phyloP scores from a whole-genome alignment of 2,329 filamentous ascomycete species.

The Hymenoscyphus albidus region DNA sequence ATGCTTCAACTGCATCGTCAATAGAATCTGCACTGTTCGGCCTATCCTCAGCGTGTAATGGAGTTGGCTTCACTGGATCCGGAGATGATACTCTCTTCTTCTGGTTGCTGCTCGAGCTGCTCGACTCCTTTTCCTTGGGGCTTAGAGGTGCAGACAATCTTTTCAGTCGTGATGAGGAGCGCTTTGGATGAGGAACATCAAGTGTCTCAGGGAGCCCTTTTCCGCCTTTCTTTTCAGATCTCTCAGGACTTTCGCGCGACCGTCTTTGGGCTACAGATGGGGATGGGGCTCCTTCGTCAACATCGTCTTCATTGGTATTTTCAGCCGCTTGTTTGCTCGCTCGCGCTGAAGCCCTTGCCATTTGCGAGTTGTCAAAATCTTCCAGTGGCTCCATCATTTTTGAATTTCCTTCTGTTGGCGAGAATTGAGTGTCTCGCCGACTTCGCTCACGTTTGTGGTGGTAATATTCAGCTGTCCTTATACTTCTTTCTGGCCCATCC shows the following conservation, averaged over 20 bases:
- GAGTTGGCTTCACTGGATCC: slow-evolving; percentile 25
- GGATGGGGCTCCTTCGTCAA: slow-evolving; percentile 65
- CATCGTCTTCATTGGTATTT: slow-evolving; percentile 20
- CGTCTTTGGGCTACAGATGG: slow-evolving; percentile 63
- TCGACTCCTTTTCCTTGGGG: slow-evolving; percentile 31
- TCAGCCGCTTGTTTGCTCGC: slow-evolving; percentile 27
- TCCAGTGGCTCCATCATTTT: slow-evolving; percentile 32
- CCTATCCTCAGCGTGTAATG: slow-evolving; percentile 57
- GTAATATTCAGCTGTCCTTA: slow-evolving; percentile 16
- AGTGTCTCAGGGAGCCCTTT: slow-evolving; percentile 46
- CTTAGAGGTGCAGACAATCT: slow-evolving; percentile 50
- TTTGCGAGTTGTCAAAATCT: slow-evolving; percentile 33
- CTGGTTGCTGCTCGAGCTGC: slow-evolving; percentile 39
- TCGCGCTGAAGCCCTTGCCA: slow-evolving; percentile 25
- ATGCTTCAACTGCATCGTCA: slow-evolving; percentile 81
- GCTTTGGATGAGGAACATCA: slow-evolving; percentile 50
- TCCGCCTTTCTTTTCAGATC: slow-evolving; percentile 39
- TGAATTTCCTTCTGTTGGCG: slow-evolving; percentile 29
- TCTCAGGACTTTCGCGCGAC: slow-evolving; percentile 41
- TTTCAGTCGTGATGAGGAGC: slow-evolving; percentile 56
- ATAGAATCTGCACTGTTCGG: slow-evolving; percentile 80
- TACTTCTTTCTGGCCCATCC: slow-evolving; percentile 23
- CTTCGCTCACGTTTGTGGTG: slow-evolving; percentile 25
- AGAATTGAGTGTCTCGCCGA: slow-evolving; percentile 20
- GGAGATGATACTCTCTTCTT: slow-evolving; percentile 28